Base-by-base conservation (phyloP, 2,329 filamentous ascomycete species). In the Neonectria punicea region DNA sequence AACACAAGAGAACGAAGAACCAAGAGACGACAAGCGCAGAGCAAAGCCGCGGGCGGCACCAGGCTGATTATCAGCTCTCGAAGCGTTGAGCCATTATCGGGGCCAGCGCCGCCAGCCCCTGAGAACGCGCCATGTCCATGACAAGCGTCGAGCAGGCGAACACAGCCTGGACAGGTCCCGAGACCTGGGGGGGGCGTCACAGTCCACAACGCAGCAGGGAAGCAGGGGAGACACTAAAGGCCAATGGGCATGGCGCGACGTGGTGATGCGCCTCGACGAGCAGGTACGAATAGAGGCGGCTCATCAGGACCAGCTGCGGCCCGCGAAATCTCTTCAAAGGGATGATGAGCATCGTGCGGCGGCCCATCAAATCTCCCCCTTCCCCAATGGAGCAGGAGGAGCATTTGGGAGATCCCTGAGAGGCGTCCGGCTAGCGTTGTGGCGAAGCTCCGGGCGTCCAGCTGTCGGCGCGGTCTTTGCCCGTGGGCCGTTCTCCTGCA, bases 371-470 rank as follows among this genome's bases (percentile, higher is more conserved):
- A 51, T 51, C 36, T 20, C 50, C 41, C 50, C 61, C 56, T 60
- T 63, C 53, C 61, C 56, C n/a, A 49, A 63, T 53, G 41, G 56
- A 63, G 61, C 32, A 63, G 61, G 61, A 63, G 55, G 28, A 18
- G 58, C 51, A 47, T 8, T 28, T 36, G 28, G 32, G 32, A n/a
- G 28, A 14, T 11, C 34, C 22, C 28, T 34, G 49, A 16, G 36
- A 36, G 64, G 64, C 61, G 64, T 64, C 18, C 25, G 11, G 28
- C 39, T 64, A 64, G 61, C 9, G 46, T 46, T 53, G 57, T 34
- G 47, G 57, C 57, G 47, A 50, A 53, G 57, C 57, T 39, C 14
- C 51, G 39, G 43, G 22, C 32, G 50, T 16, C 36, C 30, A 30
- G 30, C 8, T 3, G 30, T 10, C 30, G 30, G 36, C 14, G 14